Base-by-base conservation (phyloP, 257 asterid genomes). In the Fraxinus anomala region DNA sequence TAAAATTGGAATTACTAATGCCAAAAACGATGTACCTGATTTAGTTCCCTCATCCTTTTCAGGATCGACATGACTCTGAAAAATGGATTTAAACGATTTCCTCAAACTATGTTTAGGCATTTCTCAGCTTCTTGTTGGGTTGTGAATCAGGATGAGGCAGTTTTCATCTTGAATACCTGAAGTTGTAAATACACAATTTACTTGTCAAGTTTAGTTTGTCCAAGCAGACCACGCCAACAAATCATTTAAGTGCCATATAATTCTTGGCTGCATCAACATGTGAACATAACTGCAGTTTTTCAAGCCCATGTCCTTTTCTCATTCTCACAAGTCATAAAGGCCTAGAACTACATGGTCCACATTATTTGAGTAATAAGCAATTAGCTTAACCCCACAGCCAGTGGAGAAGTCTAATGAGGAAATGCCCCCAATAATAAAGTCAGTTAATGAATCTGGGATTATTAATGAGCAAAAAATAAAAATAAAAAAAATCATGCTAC, bases 51-150 rank as follows among this genome's bases (percentile, higher is more conserved):
- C 90, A 63, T 86, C 90, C 68, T 79, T 82, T 68, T 82, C 87
- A 1, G 88, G 83, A 85, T 90, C 92, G 37, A 87, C 33, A 59
- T 90, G 91, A 74, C 79, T 87, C 51, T 87, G 89, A 0, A 89
- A 80, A 79, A 86, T 73, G 66, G 96, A 93, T 73, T 83, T 87
- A 26, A 93, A 70, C 12, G 84, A 81, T 69, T 88, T 80, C 70
- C 86, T 84, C 90, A 82, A 65, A 68, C 89, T 80, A 76, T 85
- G 92, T 81, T 83, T 94, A 61, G 94, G 77, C 97, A 93, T 95
- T 75, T 81, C 72, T 78, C 74, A 82, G 83, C 80, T 51, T 71
- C 73, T 82, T 76, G 76, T 75, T 72, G 54, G 42, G 69, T 63
- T 56, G 77, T 11, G 12, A 40, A 68, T 80, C 68, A 82, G 30